Evolutionary conservation across 2,329 filamentous ascomycete genomes (phyloP), one percentile per base, ranked within the genome.

Genomic region (Alternaria hordeiaustralica): DNA sequence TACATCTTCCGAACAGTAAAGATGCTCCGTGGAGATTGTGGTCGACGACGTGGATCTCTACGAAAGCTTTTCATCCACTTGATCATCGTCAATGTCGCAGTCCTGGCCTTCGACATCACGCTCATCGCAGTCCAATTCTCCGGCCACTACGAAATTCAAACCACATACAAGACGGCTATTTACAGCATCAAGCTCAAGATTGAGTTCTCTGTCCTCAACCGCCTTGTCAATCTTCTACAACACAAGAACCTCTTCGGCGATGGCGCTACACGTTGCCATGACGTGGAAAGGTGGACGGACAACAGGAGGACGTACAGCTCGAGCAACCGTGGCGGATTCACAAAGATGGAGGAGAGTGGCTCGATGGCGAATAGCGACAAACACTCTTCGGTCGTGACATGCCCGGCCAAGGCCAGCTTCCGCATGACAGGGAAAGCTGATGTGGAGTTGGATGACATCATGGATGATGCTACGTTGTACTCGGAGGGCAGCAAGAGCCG

Each of bases 121-220:
- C 70, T 82, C 1, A 73, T 82, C 0, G 79, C 73, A 20, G 72
- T 81, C 26, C 75, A 82, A 56, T 81, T 78, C 63, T 75, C 77
- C 9, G 76, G 76, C 7, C 64, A 78, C 21, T 81, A 79, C 61
- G 76, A 80, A 43, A 68, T 82, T 4, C 79, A 82, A 58, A 76
- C 75, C 4, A 76, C 76, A 2, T 73, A 78, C 55, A 82, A 82
- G 62, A 74, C 68, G 7, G 78, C 81, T 7, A 75, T 80, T 3
- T 83, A 82, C 67, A 79, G 78, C 60, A 66, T 82, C 63, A 83
- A 83, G 65, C 75, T 86, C 23, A 84, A 86, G 65, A 79, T 87
- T 20, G 87, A 88, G 71, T 83, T 84, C 64, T 82, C 83, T 18
- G 82, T 88, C 58, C 74, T 88, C 20, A 81, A 86, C 55, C 61